Base-by-base conservation (phyloP, 768 basidiomycete species). In the Coprinopsis marcescibilis region DNA sequence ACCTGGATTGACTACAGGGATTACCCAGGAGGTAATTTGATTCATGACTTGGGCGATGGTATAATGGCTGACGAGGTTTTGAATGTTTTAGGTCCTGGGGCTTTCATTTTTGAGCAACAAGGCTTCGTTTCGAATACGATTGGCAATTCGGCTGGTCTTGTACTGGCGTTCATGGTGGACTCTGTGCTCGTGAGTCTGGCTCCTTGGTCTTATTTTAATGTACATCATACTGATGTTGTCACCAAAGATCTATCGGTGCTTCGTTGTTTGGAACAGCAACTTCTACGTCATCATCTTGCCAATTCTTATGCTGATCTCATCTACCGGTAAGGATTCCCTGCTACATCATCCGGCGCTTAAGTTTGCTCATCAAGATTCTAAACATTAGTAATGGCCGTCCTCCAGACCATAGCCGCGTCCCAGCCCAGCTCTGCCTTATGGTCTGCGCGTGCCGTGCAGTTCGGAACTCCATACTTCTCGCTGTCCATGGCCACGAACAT, bases 401-500 rank as follows among this genome's bases (percentile, higher is more conserved):
- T 45, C 43, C 43, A 45, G 17, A 45, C 43, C 32, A 21, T 34
- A 29, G 43, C 43, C 15, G 43, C 43, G 8, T 45, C 43, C 32
- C 29, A 13, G 7, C 43, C 43, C 8, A 13, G 21, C 4, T 32
- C 29, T 10, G 17, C 29, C 10, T 21, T 45, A n/a, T 45, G 43
- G 43, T 21, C 12, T 13, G 43, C 5, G 4, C 29, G 43, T 8
- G 43, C 43, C 30, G 43, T 45, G 19, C 30, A 33, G 26, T 45
- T 17, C 43, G 43, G 43, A 12, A 20, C 60, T 7, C 58, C 62
- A 20, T 65, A 64, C 50, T 65, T 56, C 30, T 23, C 57, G 8
- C 30, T 64, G 3, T 51, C 64, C 8, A 52, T 57, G 23, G 45
- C 53, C 5, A 37, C 60, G 10, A 65, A 64, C 52, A 54, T 64